phyloP scores from a whole-genome alignment of 192 early-diverging fungal species.

The Backusella westeae region DNA sequence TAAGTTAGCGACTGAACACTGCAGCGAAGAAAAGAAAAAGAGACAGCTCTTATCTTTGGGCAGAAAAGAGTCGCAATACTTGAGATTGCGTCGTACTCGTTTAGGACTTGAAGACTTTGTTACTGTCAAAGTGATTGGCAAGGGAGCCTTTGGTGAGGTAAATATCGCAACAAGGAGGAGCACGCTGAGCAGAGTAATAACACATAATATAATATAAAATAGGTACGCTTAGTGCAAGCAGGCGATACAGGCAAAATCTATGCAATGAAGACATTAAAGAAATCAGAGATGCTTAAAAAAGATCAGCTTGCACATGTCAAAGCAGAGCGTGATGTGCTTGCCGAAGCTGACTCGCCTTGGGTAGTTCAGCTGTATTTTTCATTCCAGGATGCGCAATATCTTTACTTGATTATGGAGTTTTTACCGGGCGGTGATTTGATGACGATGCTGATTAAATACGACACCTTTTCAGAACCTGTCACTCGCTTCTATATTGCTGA shows the following conservation, averaged over 20 bases:
- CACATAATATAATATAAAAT: neutral
- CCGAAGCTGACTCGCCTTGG: constrained; percentile 95
- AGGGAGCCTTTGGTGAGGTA: constrained; percentile 97
- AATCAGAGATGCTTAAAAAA: constrained; percentile 98
- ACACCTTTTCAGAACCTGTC: constrained; percentile 95
- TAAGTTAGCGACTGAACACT: constrained; percentile 66
- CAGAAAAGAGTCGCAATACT: constrained; percentile 90
- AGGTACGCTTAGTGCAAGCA: constrained; percentile 96
- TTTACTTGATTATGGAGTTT: constrained; percentile 99
- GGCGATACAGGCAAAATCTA: constrained; percentile 96
- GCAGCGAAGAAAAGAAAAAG: constrained; percentile 86
- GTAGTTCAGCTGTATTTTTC: constrained; percentile 98
- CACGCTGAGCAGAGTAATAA: too few species aligned
- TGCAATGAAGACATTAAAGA: constrained; percentile 96
- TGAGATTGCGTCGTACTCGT: constrained; percentile 87
- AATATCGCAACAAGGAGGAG: neutral
- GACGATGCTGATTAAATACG: constrained; percentile 99
- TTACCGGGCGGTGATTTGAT: constrained; percentile 98
- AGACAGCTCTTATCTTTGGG: constrained; percentile 78
- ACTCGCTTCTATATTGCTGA: constrained; percentile 99
- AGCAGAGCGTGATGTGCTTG: constrained; percentile 97
- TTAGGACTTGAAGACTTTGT: constrained; percentile 90
- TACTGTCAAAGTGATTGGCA: constrained; percentile 98
- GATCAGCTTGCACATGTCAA: constrained; percentile 98
- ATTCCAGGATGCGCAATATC: constrained; percentile 91